A percentile compares a stretch with the other conserved stretches of the same genome.
These are phyloP conservation scores for Wickerhamiella lipophila DNA, from an alignment of 805 yeast species.

Conservation along the genomic window DNA sequence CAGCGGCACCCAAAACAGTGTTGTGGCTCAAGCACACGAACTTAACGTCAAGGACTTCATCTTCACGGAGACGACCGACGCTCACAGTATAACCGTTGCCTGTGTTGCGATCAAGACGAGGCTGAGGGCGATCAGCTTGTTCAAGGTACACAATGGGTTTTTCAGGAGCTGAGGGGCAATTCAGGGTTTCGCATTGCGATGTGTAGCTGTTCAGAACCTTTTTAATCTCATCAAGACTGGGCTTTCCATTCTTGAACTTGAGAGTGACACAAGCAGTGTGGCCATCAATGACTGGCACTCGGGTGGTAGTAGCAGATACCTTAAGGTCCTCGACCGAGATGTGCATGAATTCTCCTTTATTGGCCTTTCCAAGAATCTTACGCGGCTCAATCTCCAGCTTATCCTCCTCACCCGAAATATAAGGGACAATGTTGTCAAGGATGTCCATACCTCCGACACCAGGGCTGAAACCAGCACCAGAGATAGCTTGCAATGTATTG, in stretches of 20 bases:
- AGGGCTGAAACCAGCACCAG: conserved; percentile 97
- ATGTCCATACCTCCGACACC: conserved; percentile 94
- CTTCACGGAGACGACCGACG: conserved; percentile 89
- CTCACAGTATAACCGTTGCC: conserved; percentile 90
- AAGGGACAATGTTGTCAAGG: conserved; percentile 88
- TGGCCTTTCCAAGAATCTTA: conserved; percentile 64
- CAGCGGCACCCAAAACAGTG: conserved; percentile 97
- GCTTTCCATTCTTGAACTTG: conserved; percentile 72
- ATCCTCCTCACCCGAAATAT: conserved; percentile 93
- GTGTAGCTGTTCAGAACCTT: conserved; percentile 54
- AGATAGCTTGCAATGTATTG: conserved; percentile 91
- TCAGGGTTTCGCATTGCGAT: conserved; percentile 68
- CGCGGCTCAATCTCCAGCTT: conserved; percentile 98
- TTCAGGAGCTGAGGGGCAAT: conserved; percentile 87
- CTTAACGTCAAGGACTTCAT: conserved; percentile 84
- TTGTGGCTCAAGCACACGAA: conserved; percentile 97
- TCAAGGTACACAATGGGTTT: conserved; percentile 86
- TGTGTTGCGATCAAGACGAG: conserved; percentile 91
- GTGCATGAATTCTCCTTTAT: conserved; percentile 32
- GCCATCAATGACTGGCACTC: conserved; percentile 95
- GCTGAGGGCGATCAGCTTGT: conserved; percentile 90
- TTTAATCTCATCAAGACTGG: conserved; percentile 71
- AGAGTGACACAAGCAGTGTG: conserved; percentile 92
- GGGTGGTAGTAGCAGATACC: conserved; percentile 92
- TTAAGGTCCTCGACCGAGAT: conserved; percentile 46